Conservation (phyloP, 2,329 filamentous ascomycete genomes). For the Trichoderma semiorbis region DNA sequence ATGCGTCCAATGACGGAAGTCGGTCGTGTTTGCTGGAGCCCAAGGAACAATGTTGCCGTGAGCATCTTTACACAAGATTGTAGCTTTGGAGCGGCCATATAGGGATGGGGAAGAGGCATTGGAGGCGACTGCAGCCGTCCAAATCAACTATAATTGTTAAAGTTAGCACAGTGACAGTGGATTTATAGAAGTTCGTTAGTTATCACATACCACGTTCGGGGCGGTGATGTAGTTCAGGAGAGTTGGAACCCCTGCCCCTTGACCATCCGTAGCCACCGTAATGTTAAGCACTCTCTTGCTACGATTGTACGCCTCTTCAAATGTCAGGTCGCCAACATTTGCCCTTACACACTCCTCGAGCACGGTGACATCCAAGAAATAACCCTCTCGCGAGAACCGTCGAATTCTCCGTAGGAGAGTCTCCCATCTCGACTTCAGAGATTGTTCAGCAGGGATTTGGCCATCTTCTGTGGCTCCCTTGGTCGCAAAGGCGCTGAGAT, state of each 20-base stretch:
- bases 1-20: conserved; percentile 67
- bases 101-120: conserved; percentile 64
- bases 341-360: conserved; percentile 79
- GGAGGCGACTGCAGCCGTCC: conserved; percentile 74
- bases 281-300: conserved; percentile 90
- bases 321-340: conserved; percentile 86
- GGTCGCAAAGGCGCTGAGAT: conserved; percentile 72
- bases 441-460: conserved; percentile 34
- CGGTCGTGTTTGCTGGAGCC: conserved; percentile 58
- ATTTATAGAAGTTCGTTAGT: neutral
- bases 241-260: conserved; percentile 73
- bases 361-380: conserved; percentile 78
- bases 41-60: conserved; percentile 71
- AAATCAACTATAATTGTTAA: conserved; percentile 58
- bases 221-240: conserved; percentile 90
- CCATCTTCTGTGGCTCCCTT: conserved; percentile 30
- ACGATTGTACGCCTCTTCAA: conserved; percentile 83
- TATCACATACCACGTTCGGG: conserved; percentile 74
- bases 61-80: conserved; percentile 74
- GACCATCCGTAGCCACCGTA: conserved; percentile 73
- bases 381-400: conserved; percentile 71
- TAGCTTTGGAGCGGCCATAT: conserved; percentile 60
- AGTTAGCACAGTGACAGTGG: neutral
- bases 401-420: conserved; percentile 64
- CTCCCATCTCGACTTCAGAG: conserved; percentile 43